phyloP scores from a whole-genome alignment of 1,284 basidiomycete species.

The Xerocomus amazonicus region DNA sequence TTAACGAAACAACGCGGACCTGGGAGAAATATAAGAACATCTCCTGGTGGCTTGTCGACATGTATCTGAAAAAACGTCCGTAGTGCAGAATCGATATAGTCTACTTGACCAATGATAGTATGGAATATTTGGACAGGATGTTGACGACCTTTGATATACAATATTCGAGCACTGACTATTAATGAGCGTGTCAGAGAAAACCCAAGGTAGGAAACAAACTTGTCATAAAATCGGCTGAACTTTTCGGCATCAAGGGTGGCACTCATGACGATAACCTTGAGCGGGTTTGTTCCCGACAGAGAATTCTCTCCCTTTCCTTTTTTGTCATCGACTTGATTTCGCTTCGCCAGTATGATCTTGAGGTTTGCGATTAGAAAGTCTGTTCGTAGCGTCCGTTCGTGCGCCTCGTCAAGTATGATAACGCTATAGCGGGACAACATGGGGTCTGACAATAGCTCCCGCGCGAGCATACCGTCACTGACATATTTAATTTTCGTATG shows the following conservation, averaged over 20 bases:
- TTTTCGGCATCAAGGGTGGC: slow-evolving; percentile 95
- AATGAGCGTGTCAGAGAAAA: slow-evolving; percentile 24
- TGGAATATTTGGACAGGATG: slow-evolving; percentile 87
- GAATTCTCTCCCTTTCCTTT: slow-evolving; percentile 41
- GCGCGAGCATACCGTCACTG: slow-evolving; percentile 95
- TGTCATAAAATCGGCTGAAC: slow-evolving; percentile 85
- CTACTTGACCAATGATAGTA: slow-evolving; percentile 66
- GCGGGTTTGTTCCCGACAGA: slow-evolving; percentile 42
- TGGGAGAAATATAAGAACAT: slow-evolving; percentile 92
- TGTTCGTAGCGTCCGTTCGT: slow-evolving; percentile 92
- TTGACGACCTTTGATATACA: slow-evolving; percentile 92
- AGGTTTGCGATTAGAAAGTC: slow-evolving; percentile 92
- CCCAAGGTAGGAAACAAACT: slow-evolving; percentile 46
- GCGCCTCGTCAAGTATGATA: slow-evolving; percentile 94
- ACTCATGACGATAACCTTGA: slow-evolving; percentile 96
- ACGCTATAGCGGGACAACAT: slow-evolving; percentile 85
- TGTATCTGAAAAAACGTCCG: slow-evolving; percentile 93
- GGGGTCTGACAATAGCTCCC: slow-evolving; percentile 80
- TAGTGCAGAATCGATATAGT: slow-evolving; percentile 88
- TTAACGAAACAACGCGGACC: slow-evolving; percentile 40
- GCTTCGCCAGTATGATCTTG: slow-evolving; percentile 77
- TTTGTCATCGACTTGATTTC: slow-evolving; percentile 47
- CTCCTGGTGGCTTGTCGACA: slow-evolving; percentile 73
- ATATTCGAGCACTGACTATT: slow-evolving; percentile 73
- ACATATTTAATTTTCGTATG: slow-evolving; percentile 90